Evolutionary conservation across 306 rosid genomes (phyloP), one percentile per base, ranked within the genome.

Genomic region (Carpinus viminea): DNA sequence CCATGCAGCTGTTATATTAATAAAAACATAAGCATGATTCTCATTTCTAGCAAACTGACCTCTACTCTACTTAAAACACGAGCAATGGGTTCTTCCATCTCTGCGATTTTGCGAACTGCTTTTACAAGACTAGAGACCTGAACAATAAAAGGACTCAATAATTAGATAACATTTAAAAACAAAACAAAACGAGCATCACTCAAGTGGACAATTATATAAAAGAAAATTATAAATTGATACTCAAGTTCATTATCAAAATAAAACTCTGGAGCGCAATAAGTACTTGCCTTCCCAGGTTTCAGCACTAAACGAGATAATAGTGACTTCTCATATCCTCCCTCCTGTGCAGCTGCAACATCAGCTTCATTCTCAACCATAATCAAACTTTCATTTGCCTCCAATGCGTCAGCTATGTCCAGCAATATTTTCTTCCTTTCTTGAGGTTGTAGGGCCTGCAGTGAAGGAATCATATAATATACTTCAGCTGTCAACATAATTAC

Each of bases 31-130:
- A 15, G 18, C 21, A 62, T 31, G 43, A 62, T 62, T 54, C n/a
- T 6, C 60, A 17, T 16, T 57, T 57, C 52, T 12, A 12, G 52
- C 13, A 11, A 12, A 0, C 52, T 73, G 60, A 95, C 98, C 93
- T 92, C 97, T 18, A 86, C 91, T 89, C 88, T 91, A 89, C 78
- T 86, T 50, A 90, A 84, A 79, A 91, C 81, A 65, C 79, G 89
- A 76, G 95, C 97, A 74, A 94, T 52, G 73, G 98, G 97, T 76
- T 94, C 98, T 57, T 89, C 88, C 97, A 92, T 91, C 76, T 91
- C 86, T 3, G 97, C 97, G 75, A 94, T 86, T 76, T 82, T 86
- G 48, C 97, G 97, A 57, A 94, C 52, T 21, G 98, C 88, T 74
- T 74, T 89, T 55, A 88, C 97, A 71, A 92, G 97, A 66, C 87